A percentile compares a stretch with the other conserved stretches of the same genome.
Evolutionary conservation across 2,329 filamentous ascomycete species (phyloP).

Genomic region (Fusarium sp.): DNA sequence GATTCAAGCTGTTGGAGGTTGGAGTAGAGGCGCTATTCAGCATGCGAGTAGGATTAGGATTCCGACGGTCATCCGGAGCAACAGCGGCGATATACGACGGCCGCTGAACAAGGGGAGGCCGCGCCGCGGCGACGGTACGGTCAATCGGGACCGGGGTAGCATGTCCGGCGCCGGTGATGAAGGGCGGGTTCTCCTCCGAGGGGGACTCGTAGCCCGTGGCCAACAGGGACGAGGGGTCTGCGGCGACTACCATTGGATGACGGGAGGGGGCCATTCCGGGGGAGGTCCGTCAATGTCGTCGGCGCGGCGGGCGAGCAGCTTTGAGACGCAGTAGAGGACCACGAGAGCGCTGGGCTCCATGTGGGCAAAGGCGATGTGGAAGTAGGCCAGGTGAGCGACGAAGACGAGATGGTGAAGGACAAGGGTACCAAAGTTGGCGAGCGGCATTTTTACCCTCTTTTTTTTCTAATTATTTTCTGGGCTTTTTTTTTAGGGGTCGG

Average conservation of each 20-base stretch:
- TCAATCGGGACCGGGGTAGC: background rate
- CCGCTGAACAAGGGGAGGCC: conserved; percentile 29
- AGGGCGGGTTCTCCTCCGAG: conserved; percentile 47
- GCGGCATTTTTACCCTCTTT: conserved; percentile 53
- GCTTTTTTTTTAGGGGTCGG: background rate
- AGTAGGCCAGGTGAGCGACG: conserved; percentile 63
- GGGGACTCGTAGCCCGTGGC: conserved; percentile 52
- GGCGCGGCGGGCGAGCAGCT: conserved; percentile 58
- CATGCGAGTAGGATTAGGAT: conserved; percentile 17
- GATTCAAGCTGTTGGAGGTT: conserved; percentile 43
- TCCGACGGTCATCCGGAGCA: background rate
- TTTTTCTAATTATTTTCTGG: background rate
- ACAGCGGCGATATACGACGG: conserved; percentile 30
- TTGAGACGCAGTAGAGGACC: conserved; percentile 59
- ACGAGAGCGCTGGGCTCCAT: conserved; percentile 60
- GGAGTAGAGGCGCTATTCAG: conserved; percentile 24
- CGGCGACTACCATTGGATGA: conserved; percentile 42
- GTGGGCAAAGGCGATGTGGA: conserved; percentile 61
- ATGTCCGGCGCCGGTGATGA: conserved; percentile 36
- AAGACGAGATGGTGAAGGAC: conserved; percentile 64
- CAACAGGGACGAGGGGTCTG: conserved; percentile 16
- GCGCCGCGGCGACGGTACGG: conserved; percentile 1
- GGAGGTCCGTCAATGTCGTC: conserved; percentile 57
- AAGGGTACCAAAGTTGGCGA: conserved; percentile 63
- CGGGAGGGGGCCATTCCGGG: conserved; percentile 49